Evolutionary conservation across 2,329 filamentous ascomycete species (phyloP).

Genomic region (Graphiopsis chlorocephala): DNA sequence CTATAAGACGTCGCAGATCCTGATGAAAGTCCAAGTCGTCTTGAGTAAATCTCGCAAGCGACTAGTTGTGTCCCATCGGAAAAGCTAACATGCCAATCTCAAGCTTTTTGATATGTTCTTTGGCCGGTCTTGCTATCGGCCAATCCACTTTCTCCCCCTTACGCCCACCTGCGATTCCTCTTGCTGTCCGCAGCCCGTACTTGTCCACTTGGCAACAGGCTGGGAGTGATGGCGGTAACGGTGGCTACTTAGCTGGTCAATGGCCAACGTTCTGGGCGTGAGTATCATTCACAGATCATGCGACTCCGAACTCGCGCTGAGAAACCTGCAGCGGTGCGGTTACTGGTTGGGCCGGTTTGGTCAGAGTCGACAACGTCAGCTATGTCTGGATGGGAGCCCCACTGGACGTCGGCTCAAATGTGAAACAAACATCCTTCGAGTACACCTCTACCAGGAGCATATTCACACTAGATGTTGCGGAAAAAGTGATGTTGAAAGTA

Average conservation of each 20-base stretch:
- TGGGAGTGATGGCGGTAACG: slow-evolving; percentile 59
- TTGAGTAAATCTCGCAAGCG: not conserved
- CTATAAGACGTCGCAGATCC: not conserved
- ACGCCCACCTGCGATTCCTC: slow-evolving; percentile 65
- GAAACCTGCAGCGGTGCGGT: slow-evolving; percentile 41
- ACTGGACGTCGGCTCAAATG: slow-evolving; percentile 42
- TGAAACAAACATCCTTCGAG: slow-evolving; percentile 61
- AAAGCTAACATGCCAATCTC: not conserved
- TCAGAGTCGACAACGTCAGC: slow-evolving; percentile 62
- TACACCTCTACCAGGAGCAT: slow-evolving; percentile 71
- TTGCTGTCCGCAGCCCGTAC: slow-evolving; percentile 73
- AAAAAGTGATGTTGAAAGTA: slow-evolving; percentile 60
- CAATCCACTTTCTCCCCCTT: slow-evolving; percentile 60
- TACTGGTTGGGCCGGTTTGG: slow-evolving; percentile 65
- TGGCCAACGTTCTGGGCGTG: slow-evolving; percentile 63
- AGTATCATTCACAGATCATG: not conserved
- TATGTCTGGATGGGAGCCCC: slow-evolving; percentile 67
- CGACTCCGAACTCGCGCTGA: not conserved
- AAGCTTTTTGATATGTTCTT: not conserved
- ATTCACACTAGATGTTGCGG: slow-evolving; percentile 63
- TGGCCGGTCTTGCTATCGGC: not conserved
- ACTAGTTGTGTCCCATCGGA: not conserved
- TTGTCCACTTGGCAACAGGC: slow-evolving; percentile 65
- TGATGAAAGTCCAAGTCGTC: not conserved
- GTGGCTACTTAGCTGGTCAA: slow-evolving; percentile 63